Percentiles rank a stretch among this genome's conserved stretches.
Evolutionary conservation across 2,329 filamentous ascomycete species (phyloP).

Genomic region (Helotiales sp.): DNA sequence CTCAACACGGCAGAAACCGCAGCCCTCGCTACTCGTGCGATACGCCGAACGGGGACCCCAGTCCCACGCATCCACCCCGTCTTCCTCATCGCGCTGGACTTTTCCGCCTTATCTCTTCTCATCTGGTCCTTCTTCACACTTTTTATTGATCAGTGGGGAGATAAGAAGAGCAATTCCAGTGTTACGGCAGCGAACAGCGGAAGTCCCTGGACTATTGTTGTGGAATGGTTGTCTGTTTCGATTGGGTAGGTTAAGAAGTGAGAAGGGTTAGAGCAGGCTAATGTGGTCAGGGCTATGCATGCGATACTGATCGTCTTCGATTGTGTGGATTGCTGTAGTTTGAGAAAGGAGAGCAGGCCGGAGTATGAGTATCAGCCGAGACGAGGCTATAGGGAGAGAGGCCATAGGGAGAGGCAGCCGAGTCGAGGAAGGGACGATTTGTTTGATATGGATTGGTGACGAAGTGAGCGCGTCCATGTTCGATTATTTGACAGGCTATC

Average conservation of each 20-base stretch:
- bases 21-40: not conserved
- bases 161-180: not conserved
- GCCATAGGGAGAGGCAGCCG: not conserved
- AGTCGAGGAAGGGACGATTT: constrained; percentile 4
- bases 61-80: constrained; percentile 10
- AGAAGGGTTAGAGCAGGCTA: not conserved
- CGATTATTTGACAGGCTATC: too few relatives aligned
- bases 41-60: not conserved
- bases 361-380: not conserved
- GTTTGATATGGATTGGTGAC: constrained; percentile 15
- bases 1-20: not conserved
- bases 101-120: constrained; percentile 1
- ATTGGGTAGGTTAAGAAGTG: not conserved
- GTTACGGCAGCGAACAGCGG: not conserved
- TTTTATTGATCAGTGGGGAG: constrained; percentile 6
- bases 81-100: constrained; percentile 6
- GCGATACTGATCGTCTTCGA: constrained; percentile 9
- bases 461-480: not conserved
- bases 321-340: constrained; percentile 12
- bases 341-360: not conserved
- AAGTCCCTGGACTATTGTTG: not conserved
- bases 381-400: too few relatives aligned
- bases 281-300: constrained; percentile 3
- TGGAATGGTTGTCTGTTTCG: constrained; percentile 2
- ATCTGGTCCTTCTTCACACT: constrained; percentile 13